These are phyloP conservation scores for Centaurea solstitialis DNA, from an alignment of 129 eudicot genomes.

Conservation along the genomic window DNA sequence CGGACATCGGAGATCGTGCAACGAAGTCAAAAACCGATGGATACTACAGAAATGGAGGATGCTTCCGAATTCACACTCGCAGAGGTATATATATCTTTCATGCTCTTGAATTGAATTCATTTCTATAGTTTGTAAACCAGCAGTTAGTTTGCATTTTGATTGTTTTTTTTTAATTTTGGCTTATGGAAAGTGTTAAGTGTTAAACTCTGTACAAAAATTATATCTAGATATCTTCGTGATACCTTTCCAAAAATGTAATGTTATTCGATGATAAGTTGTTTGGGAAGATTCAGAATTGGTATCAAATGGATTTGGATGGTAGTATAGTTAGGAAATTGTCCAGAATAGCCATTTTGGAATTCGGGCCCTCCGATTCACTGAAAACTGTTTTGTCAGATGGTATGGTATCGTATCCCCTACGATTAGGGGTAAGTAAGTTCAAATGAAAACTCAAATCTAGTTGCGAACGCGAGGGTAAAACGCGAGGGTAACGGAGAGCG, in stretches of 20 bases:
- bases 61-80: conserved; percentile 59
- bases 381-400: no score
- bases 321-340: no score
- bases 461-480: no score
- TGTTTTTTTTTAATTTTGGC: background rate
- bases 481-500: no score
- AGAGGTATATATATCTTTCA: conserved; percentile 38
- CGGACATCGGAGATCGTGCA: background rate
- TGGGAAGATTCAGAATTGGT: no score
- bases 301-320: no score
- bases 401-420: no score
- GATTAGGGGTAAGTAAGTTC: no score
- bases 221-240: background rate
- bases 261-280: background rate
- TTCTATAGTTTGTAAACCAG: background rate
- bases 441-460: no score
- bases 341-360: no score
- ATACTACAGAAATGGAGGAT: conserved; percentile 28
- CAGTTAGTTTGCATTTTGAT: background rate
- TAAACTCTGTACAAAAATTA: background rate
- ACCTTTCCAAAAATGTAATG: background rate
- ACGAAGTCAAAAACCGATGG: conserved; percentile 19
- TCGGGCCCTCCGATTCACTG: no score
- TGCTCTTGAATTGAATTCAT: background rate
- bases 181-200: background rate